phyloP scores from a whole-genome alignment of 192 early-diverging fungal species.

The Coemansia sp. region DNA sequence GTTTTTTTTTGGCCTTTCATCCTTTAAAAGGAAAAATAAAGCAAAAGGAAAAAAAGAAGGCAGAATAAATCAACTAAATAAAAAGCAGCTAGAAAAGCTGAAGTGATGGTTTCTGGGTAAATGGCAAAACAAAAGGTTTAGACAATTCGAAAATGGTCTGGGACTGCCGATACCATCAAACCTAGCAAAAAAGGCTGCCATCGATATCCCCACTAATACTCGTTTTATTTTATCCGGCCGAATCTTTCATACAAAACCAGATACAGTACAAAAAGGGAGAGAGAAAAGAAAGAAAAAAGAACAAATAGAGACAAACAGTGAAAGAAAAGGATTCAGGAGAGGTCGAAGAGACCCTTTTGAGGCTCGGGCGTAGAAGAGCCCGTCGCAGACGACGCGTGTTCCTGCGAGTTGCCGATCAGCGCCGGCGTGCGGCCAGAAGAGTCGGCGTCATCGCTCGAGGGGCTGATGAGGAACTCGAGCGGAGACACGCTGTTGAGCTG shows the following conservation, averaged over 20 bases:
- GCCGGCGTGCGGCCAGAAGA: not conserved
- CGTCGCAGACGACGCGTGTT: not conserved
- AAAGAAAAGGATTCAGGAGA: not conserved
- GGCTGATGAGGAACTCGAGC: constrained; percentile 40
- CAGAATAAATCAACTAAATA: too few relatives aligned
- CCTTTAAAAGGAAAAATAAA: not conserved
- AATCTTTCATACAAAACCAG: not conserved
- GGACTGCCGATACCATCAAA: too few relatives aligned
- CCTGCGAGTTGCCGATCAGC: not conserved
- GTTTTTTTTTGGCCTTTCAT: not conserved
- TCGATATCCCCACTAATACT: too few relatives aligned
- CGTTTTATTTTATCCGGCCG: too few relatives aligned
- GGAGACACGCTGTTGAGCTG: constrained; percentile 53
- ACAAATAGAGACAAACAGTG: too few relatives aligned
- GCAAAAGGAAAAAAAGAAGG: not conserved
- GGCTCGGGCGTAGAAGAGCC: not conserved
- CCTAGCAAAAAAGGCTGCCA: too few relatives aligned
- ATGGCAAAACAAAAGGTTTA: too few relatives aligned
- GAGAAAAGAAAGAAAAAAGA: not conserved
- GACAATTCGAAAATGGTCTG: too few relatives aligned
- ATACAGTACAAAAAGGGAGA: not conserved
- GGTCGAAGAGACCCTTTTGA: constrained; percentile 4
- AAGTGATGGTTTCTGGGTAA: too few relatives aligned
- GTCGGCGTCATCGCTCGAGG: not conserved
- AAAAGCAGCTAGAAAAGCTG: too few relatives aligned